A percentile compares a stretch with the other conserved stretches of the same genome.
Evolutionary conservation across 2,329 filamentous ascomycete species (phyloP).

Genomic region (Alternaria arbusti): DNA sequence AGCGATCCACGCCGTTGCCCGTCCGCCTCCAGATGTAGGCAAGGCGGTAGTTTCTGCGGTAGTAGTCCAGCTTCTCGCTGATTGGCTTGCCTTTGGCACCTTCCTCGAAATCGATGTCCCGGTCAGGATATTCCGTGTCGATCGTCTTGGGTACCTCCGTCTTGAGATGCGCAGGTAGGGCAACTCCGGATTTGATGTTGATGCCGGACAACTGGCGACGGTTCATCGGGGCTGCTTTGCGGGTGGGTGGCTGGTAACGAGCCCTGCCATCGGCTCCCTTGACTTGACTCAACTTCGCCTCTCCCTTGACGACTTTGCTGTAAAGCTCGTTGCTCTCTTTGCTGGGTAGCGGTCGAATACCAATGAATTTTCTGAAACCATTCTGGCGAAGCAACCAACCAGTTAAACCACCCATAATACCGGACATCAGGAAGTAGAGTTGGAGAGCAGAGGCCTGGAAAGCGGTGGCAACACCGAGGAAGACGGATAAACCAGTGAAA

Average conservation of each 20-base stretch:
- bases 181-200: conserved; percentile 33
- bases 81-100: conserved; percentile 26
- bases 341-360: conserved; percentile 40
- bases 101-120: conserved; percentile 30
- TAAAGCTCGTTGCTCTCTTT: conserved; percentile 34
- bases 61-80: conserved; percentile 32
- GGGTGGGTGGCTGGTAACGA: conserved; percentile 36
- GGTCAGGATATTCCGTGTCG: conserved; percentile 21
- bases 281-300: conserved; percentile 33
- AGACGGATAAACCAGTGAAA: conserved; percentile 57
- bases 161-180: conserved; percentile 34
- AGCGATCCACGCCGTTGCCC: conserved; percentile 12
- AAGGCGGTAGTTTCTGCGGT: conserved; percentile 34
- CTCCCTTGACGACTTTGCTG: conserved; percentile 32
- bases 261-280: conserved; percentile 32
- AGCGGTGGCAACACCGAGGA: conserved; percentile 62
- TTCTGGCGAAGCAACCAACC: conserved; percentile 47
- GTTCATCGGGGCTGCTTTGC: conserved; percentile 8
- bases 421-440: conserved; percentile 64
- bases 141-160: conserved; percentile 15
- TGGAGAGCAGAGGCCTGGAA: conserved; percentile 65
- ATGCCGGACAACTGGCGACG: conserved; percentile 27
- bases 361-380: conserved; percentile 46
- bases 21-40: conserved; percentile 26
- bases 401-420: conserved; percentile 50